Evolutionary conservation across 805 yeast genomes (phyloP).

Genomic region (Candida ponderosae): DNA sequence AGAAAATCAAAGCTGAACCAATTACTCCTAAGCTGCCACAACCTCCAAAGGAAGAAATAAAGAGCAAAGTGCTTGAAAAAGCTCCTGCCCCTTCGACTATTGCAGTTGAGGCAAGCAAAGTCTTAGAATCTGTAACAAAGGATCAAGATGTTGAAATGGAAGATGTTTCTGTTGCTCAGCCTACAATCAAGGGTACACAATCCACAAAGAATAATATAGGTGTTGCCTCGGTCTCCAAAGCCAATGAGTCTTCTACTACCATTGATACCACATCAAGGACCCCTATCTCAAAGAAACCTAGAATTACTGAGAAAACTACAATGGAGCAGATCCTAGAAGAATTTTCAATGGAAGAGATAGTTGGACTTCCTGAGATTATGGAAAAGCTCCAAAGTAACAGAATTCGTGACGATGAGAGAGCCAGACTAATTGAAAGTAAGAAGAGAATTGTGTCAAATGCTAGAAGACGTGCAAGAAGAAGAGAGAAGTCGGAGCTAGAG

Average conservation of each 20-base stretch:
- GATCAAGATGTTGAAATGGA: not conserved
- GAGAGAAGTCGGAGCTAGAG: not conserved
- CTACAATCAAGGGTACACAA: not conserved
- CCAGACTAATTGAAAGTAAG: conserved; percentile 1
- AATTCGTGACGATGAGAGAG: not conserved
- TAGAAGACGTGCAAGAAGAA: conserved; percentile 4
- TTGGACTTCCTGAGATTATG: conserved; percentile 4
- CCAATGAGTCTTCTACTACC: not conserved
- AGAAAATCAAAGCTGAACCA: not conserved
- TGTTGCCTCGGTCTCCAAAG: not conserved
- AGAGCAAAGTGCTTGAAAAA: too few relatives aligned
- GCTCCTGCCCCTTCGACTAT: not conserved
- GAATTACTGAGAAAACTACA: not conserved
- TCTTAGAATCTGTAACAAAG: not conserved
- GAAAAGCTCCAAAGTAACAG: not conserved
- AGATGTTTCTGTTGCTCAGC: not conserved
- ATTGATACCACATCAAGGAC: not conserved
- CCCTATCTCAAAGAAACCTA: not conserved
- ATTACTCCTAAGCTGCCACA: too few relatives aligned
- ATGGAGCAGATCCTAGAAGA: not conserved
- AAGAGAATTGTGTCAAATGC: conserved; percentile 5
- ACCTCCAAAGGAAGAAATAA: too few relatives aligned
- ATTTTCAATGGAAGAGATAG: conserved; percentile 4
- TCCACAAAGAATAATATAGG: not conserved
- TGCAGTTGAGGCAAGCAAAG: not conserved